Base-by-base conservation (phyloP, 202 grass and related monocot species). In the Bolboschoenoplectus hybrid region DNA sequence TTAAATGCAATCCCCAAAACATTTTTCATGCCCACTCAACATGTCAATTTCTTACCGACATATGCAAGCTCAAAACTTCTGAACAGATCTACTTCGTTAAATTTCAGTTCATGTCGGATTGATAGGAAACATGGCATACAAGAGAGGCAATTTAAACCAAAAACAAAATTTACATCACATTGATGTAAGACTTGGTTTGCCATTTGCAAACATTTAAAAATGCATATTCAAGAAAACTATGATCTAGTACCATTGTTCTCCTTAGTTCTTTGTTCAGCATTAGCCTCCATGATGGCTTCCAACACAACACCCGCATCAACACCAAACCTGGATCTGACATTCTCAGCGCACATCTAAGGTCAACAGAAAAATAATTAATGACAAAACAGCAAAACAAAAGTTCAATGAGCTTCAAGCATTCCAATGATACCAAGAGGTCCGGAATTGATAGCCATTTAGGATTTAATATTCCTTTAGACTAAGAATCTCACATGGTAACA, bases 201-300 rank as follows among this genome's bases (percentile, higher is more conserved):
- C 67, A 74, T 77, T 74, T 63, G 67, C 17, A 11, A 74, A 85
- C 65, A 57, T 39, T 80, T 35, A 58, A 67, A 91, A 74, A 56
- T 3, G 36, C 67, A 5, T 69, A 87, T 81, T 85, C 62, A 64
- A 91, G 16, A 57, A 72, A 81, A 46, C 73, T 56, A 51, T 82
- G 78, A 64, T 49, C 35, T 91, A 85, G 81, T 88, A 89, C 65
- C 63, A 53, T 74, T 89, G 49, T 50, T 85, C n/a, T 89, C 85
- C 16, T 86, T 89, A 75, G 41, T 62, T 56, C 79, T 86, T 73
- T 89, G 82, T 69, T 85, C 70, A 81, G 79, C 49, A 79, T 61
- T 91, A 52, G 90, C 92, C 79, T 98, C 93, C 3, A 94, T 88
- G 82, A 98, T 90, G 75, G 93, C 84, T 93, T 98, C 96, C 89